Evolutionary conservation across 179 eudicot genomes (phyloP), one percentile per base, ranked within the genome.

Genomic region (Amaranthus tricolor): DNA sequence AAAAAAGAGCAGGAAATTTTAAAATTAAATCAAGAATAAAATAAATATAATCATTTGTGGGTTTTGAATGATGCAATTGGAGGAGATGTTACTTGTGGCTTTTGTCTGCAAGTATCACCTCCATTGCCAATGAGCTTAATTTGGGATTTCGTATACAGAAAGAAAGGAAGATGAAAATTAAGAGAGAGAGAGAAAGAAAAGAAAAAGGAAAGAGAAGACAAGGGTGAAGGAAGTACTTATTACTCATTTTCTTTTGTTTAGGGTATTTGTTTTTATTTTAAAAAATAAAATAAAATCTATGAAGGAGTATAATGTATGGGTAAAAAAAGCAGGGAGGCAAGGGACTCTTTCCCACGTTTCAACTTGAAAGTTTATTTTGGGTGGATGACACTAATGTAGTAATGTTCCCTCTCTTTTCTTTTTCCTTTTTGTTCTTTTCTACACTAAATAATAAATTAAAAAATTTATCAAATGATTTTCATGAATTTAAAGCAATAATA

Each of bases 61-160:
- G 66, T 50, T 45, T 77, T 21, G 7, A 14, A 14, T 14, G 45
- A 12, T 62, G n/a, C n/a, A 12, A 12, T 62, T 31, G n/a, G 20
- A 16, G 14, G 53, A 40, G 45, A 64, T 55, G 72, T n/a, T 45
- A 54, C 2, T 21, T 66, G 15, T 53, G 67, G 6, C 14, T 57
- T 58, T 24, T 47, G 24, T 11, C 52, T 11, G 62, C n/a, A 57
- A 54, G 50, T 7, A 48, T 6, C 6, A 58, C 21, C 76, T 59
- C 74, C 83, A 71, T 65, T 51, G 59, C 4, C 40, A 71, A 73
- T 49, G 45, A 21, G 73, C 72, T 71, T 6, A 53, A 71, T 76
- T 72, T 59, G 83, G 77, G 83, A 58, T 80, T 80, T 76, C 83
- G 73, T 76, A 58, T 76, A 21, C 73, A 47, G 70, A 54, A 80